Conservation (phyloP, 192 early-diverging fungal species). For the Rhizophagus clarus region DNA sequence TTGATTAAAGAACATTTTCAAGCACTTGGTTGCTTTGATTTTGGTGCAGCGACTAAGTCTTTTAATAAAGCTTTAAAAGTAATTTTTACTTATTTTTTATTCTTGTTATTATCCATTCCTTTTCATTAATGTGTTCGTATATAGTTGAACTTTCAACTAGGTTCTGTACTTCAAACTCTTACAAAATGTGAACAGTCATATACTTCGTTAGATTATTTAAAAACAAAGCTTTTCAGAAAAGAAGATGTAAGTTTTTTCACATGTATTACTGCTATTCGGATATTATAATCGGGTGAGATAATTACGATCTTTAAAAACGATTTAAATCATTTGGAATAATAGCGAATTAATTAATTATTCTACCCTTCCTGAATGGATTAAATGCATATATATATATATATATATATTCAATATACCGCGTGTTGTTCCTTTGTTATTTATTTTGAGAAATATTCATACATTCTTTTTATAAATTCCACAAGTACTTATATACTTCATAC, state of each 20-base stretch:
- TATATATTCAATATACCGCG: too few relatives aligned
- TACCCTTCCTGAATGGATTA: too few relatives aligned
- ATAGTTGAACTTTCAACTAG: not conserved
- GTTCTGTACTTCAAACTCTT: not conserved
- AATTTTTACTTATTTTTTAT: not conserved
- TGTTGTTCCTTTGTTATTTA: not conserved
- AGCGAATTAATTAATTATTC: not conserved
- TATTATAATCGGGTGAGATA: not conserved
- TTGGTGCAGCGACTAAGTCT: slow-evolving; percentile 28
- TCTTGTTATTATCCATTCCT: not conserved
- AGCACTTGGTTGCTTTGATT: slow-evolving; percentile 35
- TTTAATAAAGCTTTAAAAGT: slow-evolving; percentile 20
- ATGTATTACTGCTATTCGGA: not conserved
- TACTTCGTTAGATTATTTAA: slow-evolving; percentile 27
- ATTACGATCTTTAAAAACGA: not conserved
- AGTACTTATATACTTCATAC: not conserved
- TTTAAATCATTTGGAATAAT: not conserved
- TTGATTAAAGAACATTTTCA: slow-evolving; percentile 27
- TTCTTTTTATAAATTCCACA: not conserved
- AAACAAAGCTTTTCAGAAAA: slow-evolving; percentile 20
- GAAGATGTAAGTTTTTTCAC: slow-evolving; percentile 22
- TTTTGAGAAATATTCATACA: not conserved
- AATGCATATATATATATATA: too few relatives aligned
- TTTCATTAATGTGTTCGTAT: not conserved
- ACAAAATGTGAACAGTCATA: slow-evolving; percentile 18